A percentile compares a stretch with the other conserved stretches of the same genome.
These are phyloP conservation scores for Fusarium pilosicola DNA, from an alignment of 2,329 filamentous ascomycete genomes.

Conservation along the genomic window DNA sequence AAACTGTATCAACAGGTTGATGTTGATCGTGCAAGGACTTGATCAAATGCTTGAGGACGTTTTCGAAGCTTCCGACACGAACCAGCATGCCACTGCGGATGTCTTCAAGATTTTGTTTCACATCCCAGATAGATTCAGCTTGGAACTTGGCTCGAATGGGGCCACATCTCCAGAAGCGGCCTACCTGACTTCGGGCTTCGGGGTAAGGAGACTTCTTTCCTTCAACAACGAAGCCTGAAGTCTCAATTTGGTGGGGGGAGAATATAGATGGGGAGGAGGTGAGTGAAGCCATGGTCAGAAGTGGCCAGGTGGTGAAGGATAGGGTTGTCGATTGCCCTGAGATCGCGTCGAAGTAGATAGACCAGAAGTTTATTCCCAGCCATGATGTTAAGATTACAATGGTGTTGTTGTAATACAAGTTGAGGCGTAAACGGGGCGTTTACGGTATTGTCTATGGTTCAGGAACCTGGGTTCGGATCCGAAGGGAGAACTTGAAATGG, in stretches of 20 bases:
- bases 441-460: background rate
- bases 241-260: conserved; percentile 77
- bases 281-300: conserved; percentile 66
- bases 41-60: conserved; percentile 69
- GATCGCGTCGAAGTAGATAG: conserved; percentile 77
- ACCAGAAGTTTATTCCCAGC: conserved; percentile 65
- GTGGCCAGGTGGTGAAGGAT: conserved; percentile 69
- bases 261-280: conserved; percentile 77
- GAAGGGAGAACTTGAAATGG: conserved; percentile 1
- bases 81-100: conserved; percentile 70
- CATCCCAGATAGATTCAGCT: conserved; percentile 76
- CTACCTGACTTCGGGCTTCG: conserved; percentile 72
- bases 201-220: conserved; percentile 71
- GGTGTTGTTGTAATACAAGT: background rate
- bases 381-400: conserved; percentile 40
- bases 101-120: conserved; percentile 70
- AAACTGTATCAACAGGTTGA: conserved; percentile 68
- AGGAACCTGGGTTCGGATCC: background rate
- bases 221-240: conserved; percentile 75
- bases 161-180: conserved; percentile 78
- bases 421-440: background rate
- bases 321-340: conserved; percentile 79
- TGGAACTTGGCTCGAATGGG: conserved; percentile 77
- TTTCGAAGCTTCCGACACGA: conserved; percentile 68
- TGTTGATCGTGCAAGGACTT: conserved; percentile 55